Base-by-base conservation (phyloP, 2,329 filamentous ascomycete species). In the Hortaea sp. region DNA sequence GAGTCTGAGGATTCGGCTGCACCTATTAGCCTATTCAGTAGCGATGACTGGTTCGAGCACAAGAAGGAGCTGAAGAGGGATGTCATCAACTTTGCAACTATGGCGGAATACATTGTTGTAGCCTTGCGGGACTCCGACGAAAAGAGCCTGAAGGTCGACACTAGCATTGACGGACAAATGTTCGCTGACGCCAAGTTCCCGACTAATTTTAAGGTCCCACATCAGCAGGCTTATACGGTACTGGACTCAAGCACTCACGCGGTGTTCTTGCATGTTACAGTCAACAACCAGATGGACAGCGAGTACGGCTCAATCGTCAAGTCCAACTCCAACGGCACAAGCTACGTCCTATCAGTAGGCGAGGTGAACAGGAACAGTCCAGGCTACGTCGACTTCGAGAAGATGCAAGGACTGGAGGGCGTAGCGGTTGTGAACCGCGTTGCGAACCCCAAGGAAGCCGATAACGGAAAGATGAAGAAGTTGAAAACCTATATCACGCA, bases 281-380 rank as follows among this genome's bases (percentile, higher is more conserved):
- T 87, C 37, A 83, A 85, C 57, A 76, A 75, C 37, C 70, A 71
- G 3, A 63, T 72, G 43, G 82, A 79, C 12, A 78, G 77, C 43
- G 78, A 84, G 49, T 88, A 85, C 57, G 92, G 92, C 34, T 84
- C 84, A 27, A 87, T 98, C 56, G 80, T 98, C 67, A 98, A 97
- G 77, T 95, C 88, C 62, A 98, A 98, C 70, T 95, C 88, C 58
- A 97, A 98, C 62, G 92, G 92, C 45, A 98, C 92, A 0, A 92
- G 85, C 1, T 98, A 95, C 60, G 86, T 95, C 9, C 71, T 94
- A 53, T 94, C 86, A 65, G 74, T 92, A 27, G 72, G 78, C 42
- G 79, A 79, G 13, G 88, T 97, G 61, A 95, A 97, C 66, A 79
- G 87, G 56, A 81, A 95, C 61, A 70, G 75, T 9, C 57, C 64